phyloP scores from a whole-genome alignment of 352 stramenopile genomes.

The Phytopythium kandeliae region DNA sequence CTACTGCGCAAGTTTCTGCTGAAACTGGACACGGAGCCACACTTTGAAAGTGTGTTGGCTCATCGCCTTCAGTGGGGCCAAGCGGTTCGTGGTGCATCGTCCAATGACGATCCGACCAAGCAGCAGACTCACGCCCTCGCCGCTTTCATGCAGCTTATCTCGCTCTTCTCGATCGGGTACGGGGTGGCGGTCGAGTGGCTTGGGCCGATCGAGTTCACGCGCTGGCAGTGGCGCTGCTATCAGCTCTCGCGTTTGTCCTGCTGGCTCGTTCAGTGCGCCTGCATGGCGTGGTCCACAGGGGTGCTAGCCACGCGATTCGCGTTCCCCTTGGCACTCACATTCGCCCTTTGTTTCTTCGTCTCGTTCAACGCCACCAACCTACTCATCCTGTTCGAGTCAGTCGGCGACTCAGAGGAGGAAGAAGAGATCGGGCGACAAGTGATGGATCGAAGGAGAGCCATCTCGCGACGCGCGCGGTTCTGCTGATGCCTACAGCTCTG shows the following conservation, averaged over 20 bases:
- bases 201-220: conserved; percentile 41
- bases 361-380: conserved; percentile 56
- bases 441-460: neutral
- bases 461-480: neutral
- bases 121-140: neutral
- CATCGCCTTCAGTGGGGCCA: conserved; percentile 31
- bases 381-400: conserved; percentile 43
- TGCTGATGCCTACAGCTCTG: neutral
- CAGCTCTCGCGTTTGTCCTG: conserved; percentile 29
- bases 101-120: neutral
- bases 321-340: conserved; percentile 24
- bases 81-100: conserved; percentile 13
- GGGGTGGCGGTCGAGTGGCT: conserved; percentile 36
- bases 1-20: conserved; percentile 14
- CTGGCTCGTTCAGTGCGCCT: conserved; percentile 29
- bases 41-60: conserved; percentile 19
- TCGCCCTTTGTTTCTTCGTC: conserved; percentile 34
- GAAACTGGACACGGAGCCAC: conserved; percentile 20
- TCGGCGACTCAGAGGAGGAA: conserved; percentile 12
- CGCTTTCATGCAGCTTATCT: conserved; percentile 24
- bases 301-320: conserved; percentile 19
- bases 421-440: neutral
- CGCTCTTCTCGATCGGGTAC: conserved; percentile 45
- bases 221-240: conserved; percentile 37
- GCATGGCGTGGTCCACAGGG: conserved; percentile 22